Percentiles rank a stretch among this genome's conserved stretches.
Evolutionary conservation across 176 grass and related monocot genomes (phyloP).

Genomic region (Oryza longistaminata): DNA sequence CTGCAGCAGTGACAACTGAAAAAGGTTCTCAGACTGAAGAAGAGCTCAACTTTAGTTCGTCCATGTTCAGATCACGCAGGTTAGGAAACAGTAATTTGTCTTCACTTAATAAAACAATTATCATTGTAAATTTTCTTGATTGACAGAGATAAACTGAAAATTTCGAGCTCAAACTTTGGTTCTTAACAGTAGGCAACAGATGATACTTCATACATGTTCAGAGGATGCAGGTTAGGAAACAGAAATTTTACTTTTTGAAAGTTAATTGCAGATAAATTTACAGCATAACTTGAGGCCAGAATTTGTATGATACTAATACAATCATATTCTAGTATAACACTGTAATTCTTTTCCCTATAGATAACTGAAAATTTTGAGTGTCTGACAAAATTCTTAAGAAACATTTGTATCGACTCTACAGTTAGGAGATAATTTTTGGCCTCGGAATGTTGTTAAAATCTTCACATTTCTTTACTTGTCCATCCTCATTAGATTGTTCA

Average conservation of each 20-base stretch:
- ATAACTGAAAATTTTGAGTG: not conserved
- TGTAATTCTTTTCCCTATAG: not conserved
- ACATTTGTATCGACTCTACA: not conserved
- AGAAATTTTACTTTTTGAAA: not conserved
- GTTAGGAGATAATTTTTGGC: not conserved
- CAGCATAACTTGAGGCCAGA: not conserved
- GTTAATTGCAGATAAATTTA: not conserved
- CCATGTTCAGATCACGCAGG: not conserved
- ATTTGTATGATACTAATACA: not conserved
- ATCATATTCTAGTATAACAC: not conserved
- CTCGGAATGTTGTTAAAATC: not conserved
- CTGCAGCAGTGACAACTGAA: not conserved
- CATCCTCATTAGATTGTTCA: conserved; percentile 43
- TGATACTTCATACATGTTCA: not conserved
- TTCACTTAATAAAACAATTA: too few species aligned
- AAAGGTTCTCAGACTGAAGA: not conserved
- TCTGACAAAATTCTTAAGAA: not conserved
- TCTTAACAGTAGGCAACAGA: not conserved
- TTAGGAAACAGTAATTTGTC: not conserved
- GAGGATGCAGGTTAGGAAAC: not conserved
- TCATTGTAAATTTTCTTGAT: not conserved
- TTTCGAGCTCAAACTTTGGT: not conserved
- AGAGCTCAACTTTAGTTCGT: not conserved
- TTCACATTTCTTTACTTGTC: not conserved
- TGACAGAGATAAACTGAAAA: not conserved